Base-by-base conservation (phyloP, 164 flowering plant genomes). In the Berberis vulgaris region DNA sequence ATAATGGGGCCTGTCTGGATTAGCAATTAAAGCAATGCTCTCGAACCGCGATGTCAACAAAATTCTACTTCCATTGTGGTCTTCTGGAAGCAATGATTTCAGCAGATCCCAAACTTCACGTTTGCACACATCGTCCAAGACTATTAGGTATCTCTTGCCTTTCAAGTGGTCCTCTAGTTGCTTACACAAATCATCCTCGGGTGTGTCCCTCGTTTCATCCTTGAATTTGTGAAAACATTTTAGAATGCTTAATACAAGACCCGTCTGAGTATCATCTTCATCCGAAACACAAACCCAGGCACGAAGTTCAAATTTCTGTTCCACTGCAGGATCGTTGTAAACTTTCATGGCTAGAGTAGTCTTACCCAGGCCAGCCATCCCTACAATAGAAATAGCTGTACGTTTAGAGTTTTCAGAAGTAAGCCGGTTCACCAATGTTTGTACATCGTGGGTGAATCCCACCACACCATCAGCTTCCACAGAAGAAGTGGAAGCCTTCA, bases 61-160 rank as follows among this genome's bases (percentile, higher is more conserved):
- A 7, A 81, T 12, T 56, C 54, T 72, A 60, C 73, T 75, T 3
- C 62, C 65, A 5, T 0, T 2, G 4, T 13, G 63, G 5, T 41
- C 58, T 11, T 52, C 1, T 1, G 82, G 82, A 12, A 81, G 71
- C 1, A 71, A 70, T 3, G 45, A 6, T 5, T 41, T 56, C 1
- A 78, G 44, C 8, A n/a, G 1, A 46, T 71, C 63, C 84, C 81
- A 81, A 38, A 57, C 74, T 0, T 67, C 63, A 0, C 0, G 39
- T 10, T 6, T 54, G 77, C 82, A 81, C 26, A 78, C 59, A 50
- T 80, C 81, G 59, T 81, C 87, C 12, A 83, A 64, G 1, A 81
- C 62, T 9, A 81, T 69, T 54, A 79, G 43, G 57, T 74, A 81
- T 41, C 49, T 64, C 42, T 64, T 72, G n/a, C 62, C 59, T n/a